A percentile compares a stretch with the other conserved stretches of the same genome.
These are phyloP conservation scores for Botrytis byssoidea DNA, from an alignment of 2,329 filamentous ascomycete genomes.

Conservation along the genomic window DNA sequence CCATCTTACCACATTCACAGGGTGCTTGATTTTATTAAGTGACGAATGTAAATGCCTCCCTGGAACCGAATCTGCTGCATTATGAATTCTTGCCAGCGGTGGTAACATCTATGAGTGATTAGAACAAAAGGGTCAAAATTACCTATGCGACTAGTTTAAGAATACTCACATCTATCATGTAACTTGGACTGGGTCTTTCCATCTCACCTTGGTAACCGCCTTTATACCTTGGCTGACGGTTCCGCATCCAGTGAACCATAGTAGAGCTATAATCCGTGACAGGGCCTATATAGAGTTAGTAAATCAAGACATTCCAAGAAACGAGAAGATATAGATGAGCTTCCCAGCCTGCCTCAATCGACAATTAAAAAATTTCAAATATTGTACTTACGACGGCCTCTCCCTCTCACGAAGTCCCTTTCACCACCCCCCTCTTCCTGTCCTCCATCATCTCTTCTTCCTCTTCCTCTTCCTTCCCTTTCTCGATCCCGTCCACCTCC, in stretches of 20 bases:
- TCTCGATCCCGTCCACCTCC: constrained; percentile 29
- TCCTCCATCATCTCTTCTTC: constrained; percentile 17
- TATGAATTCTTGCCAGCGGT: constrained; percentile 70
- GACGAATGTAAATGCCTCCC: constrained; percentile 98
- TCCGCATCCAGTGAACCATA: constrained; percentile 86
- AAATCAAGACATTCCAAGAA: not conserved
- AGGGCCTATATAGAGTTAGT: constrained; percentile 56
- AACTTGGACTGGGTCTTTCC: constrained; percentile 84
- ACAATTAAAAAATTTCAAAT: not conserved
- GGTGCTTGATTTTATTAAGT: constrained; percentile 96
- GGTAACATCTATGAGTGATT: constrained; percentile 69
- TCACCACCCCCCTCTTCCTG: constrained; percentile 20
- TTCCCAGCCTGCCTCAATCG: not conserved
- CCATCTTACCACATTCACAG: constrained; percentile 95
- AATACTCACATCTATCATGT: constrained; percentile 75
- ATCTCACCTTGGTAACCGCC: constrained; percentile 69
- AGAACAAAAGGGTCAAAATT: constrained; percentile 10
- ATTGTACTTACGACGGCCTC: constrained; percentile 39
- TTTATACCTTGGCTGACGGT: constrained; percentile 74
- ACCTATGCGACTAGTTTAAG: too few species aligned
- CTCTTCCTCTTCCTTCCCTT: constrained; percentile 24
- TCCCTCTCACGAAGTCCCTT: constrained; percentile 24
- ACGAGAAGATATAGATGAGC: not conserved
- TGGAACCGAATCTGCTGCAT: constrained; percentile 82
- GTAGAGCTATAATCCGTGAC: constrained; percentile 93